Percentiles rank a stretch among this genome's conserved stretches.
These are phyloP conservation scores for Entoloma clypeatum DNA, from an alignment of 1,284 basidiomycete species.

Conservation along the genomic window DNA sequence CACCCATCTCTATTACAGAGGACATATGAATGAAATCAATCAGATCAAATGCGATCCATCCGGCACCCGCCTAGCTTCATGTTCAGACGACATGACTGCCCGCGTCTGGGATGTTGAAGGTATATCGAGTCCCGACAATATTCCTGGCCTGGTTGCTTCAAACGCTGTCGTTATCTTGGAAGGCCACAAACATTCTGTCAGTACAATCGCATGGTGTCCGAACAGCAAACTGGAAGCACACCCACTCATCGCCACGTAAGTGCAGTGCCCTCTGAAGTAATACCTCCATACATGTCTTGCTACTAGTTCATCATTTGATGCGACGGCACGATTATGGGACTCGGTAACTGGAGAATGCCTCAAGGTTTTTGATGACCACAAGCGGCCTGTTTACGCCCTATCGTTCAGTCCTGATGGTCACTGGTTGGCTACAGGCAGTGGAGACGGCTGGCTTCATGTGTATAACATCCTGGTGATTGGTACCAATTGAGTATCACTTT, in stretches of 20 bases:
- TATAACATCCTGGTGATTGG: slow-evolving; percentile 47
- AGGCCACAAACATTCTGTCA: slow-evolving; percentile 68
- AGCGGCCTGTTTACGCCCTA: slow-evolving; percentile 61
- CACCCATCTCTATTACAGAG: slow-evolving; percentile 38
- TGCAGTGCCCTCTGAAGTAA: slow-evolving; percentile 13
- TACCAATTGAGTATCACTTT: not conserved
- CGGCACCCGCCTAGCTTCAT: slow-evolving; percentile 67
- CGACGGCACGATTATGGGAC: slow-evolving; percentile 75
- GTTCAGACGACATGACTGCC: slow-evolving; percentile 75
- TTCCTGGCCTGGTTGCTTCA: slow-evolving; percentile 35
- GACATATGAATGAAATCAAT: slow-evolving; percentile 76
- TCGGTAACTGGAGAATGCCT: slow-evolving; percentile 69
- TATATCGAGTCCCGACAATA: slow-evolving; percentile 32
- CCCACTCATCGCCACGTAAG: slow-evolving; percentile 69
- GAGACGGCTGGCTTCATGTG: slow-evolving; percentile 57
- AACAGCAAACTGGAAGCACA: slow-evolving; percentile 39
- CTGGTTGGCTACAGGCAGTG: slow-evolving; percentile 56
- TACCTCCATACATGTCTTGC: slow-evolving; percentile 6
- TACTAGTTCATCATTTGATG: slow-evolving; percentile 72
- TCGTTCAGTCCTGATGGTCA: slow-evolving; percentile 64
- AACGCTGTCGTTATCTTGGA: slow-evolving; percentile 44
- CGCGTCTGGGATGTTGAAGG: slow-evolving; percentile 68
- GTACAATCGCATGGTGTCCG: slow-evolving; percentile 72
- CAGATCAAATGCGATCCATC: slow-evolving; percentile 68
- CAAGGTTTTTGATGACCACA: slow-evolving; percentile 62